A percentile compares a stretch with the other conserved stretches of the same genome.
phyloP scores from a whole-genome alignment of 768 basidiomycete genomes.

The Sporobolomyces pararoseus region DNA sequence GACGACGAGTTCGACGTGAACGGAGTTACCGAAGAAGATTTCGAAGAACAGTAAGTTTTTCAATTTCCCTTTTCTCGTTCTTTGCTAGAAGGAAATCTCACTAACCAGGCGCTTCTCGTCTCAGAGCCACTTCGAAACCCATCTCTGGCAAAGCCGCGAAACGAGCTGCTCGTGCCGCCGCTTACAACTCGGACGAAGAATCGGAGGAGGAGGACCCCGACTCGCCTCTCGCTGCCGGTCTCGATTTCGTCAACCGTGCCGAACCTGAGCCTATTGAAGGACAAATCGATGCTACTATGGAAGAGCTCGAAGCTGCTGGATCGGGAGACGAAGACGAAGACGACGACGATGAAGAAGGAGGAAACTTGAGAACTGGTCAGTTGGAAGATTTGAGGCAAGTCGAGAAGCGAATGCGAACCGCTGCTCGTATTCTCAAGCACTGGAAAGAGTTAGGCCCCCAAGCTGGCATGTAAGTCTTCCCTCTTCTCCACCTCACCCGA shows the following conservation, averaged over 20 bases:
- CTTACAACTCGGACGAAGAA: constrained; percentile 38
- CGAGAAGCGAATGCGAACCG: constrained; percentile 73
- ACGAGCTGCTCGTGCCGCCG: constrained; percentile 37
- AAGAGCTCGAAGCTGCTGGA: constrained; percentile 51
- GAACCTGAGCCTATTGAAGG: constrained; percentile 34
- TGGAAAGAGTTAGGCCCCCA: constrained; percentile 66
- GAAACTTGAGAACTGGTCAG: constrained; percentile 64
- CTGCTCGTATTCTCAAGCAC: constrained; percentile 66
- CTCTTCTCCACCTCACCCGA: neutral
- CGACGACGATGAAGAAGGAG: constrained; percentile 57
- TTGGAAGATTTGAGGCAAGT: constrained; percentile 66
- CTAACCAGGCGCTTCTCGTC: too few species aligned
- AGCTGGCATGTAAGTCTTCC: constrained; percentile 59
- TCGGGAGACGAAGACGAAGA: constrained; percentile 54
- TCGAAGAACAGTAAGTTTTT: constrained; percentile 28
- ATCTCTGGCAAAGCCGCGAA: constrained; percentile 13
- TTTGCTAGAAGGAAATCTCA: too few species aligned
- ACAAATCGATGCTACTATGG: constrained; percentile 37
- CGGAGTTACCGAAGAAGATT: constrained; percentile 33
- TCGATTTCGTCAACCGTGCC: constrained; percentile 14
- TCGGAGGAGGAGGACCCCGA: constrained; percentile 14
- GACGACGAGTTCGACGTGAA: constrained; percentile 48
- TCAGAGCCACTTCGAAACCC: constrained; percentile 1
- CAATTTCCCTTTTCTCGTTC: neutral
- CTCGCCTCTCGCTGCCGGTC: constrained; percentile 18